Evolutionary conservation across 1,284 basidiomycete genomes (phyloP), one percentile per base, ranked within the genome.

Genomic region (Marasmius sp.): DNA sequence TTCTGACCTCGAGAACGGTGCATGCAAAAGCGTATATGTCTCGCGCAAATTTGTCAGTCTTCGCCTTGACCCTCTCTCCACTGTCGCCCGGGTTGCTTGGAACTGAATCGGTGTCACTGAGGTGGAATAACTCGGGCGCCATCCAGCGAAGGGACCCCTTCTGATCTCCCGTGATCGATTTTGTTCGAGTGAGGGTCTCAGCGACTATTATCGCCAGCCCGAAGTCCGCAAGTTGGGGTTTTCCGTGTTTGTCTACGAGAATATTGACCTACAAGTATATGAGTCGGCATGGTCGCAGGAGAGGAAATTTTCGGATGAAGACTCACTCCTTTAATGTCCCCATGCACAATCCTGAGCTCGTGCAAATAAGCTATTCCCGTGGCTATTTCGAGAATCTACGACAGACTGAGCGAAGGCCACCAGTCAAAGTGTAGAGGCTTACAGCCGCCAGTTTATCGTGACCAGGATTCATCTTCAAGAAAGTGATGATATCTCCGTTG

Each of bases 401-500:
- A n/a, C n/a, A n/a, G n/a, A n/a, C n/a, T n/a, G n/a, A n/a, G n/a
- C n/a, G n/a, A n/a, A n/a, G n/a, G n/a, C 27, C 3, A 12, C 12
- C 3, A 49, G 9, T n/a, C n/a, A n/a, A n/a, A 20, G 20, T n/a
- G 14, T 43, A 39, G 34, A 20, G 10, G 36, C 53, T 10, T 33
- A 63, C 62, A 36, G 37, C 39, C 39, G 36, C 43, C 33, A 58
- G n/a, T 5, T 53, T 38, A 47, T 64, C 57, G 20, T 59, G 47
- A 8, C 56, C 52, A 1, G 64, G 64, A 63, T 62, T 53, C 12
- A 45, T 33, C 14, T 57, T 27, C n/a, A 65, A 22, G 58, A 54
- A 65, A 1, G 47, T 27, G 14, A 63, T 60, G 12, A 63, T 54
- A 50, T 63, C 58, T 8, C 59, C 59, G 39, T 65, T 59, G n/a